Base-by-base conservation (phyloP, 2,329 filamentous ascomycete genomes). In the Colletotrichum caudatum region DNA sequence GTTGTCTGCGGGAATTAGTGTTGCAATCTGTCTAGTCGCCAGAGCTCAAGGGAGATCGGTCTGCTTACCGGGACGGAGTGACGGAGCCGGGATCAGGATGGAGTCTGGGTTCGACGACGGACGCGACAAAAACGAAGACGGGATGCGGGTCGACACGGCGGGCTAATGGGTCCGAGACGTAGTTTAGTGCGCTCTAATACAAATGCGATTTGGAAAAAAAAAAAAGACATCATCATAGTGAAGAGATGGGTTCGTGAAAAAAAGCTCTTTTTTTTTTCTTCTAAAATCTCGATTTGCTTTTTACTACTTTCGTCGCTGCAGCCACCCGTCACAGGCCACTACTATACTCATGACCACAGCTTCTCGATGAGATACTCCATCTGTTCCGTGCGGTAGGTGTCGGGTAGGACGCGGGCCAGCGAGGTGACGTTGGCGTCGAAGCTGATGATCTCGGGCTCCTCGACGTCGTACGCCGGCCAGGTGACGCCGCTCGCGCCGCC, bases 371-470 rank as follows among this genome's bases (percentile, higher is more conserved):
- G 75, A 70, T 83, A 85, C 7, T 77, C 65, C 23, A 86, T 84
- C 14, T 80, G 81, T 64, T 82, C 78, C 18, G 78, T 78, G 39
- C 86, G 80, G 78, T 84, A 86, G 26, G 79, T 80, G 75, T 89
- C 86, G 58, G 77, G 73, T 75, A 85, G 84, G 66, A 82, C 74
- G 74, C 84, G 84, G n/a, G 75, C 74, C n/a, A 81, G 66, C 6
- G 71, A 70, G 6, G 83, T 85, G 3, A 75, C 78, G 75, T 88
- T 87, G 29, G 82, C 82, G 72, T 87, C 83, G 69, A 88, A 86
- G 0, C 87, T 82, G 29, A 87, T 78, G 74, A 87, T 85, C 35
- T 82, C 65, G 1, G 84, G 83, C 23, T 79, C 74, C 5, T 77
- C 75, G 3, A 79, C 69, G 1, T 78, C 79, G 76, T 88, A 88